Conservation (phyloP, 1,284 basidiomycete genomes). For the Ustilago xerochloae region DNA sequence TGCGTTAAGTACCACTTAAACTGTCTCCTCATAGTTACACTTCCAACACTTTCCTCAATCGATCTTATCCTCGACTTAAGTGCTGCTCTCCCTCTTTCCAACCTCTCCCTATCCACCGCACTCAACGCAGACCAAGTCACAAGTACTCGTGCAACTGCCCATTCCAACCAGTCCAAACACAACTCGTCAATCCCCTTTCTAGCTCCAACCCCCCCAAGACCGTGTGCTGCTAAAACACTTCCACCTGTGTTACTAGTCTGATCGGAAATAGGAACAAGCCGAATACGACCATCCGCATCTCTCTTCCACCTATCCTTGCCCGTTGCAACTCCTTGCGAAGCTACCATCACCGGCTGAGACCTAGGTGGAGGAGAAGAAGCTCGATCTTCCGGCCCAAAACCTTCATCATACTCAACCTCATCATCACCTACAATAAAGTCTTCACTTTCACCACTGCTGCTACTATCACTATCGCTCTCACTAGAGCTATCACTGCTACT, state of each 20-base stretch:
- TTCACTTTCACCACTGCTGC: constrained; percentile 13
- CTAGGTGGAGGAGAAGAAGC: background rate
- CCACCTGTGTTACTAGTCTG: background rate
- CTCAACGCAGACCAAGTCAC: constrained; percentile 32
- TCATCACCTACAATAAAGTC: constrained; percentile 43
- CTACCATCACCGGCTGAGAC: background rate
- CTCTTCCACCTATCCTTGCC: background rate
- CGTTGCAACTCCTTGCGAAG: background rate
- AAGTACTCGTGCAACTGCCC: constrained; percentile 36
- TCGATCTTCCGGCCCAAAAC: constrained; percentile 8
- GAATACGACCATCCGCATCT: constrained; percentile 18
- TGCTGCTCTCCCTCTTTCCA: constrained; percentile 29
- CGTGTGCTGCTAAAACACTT: constrained; percentile 21
- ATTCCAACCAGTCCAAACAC: constrained; percentile 47
- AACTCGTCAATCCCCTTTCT: constrained; percentile 35
- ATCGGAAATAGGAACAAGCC: constrained; percentile 15
- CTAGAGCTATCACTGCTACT: constrained; percentile 2
- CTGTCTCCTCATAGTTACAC: constrained; percentile 39
- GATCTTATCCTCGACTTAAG: constrained; percentile 23
- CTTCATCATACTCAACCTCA: constrained; percentile 39
- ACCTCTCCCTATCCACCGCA: constrained; percentile 17
- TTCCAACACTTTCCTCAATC: constrained; percentile 36
- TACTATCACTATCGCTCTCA: constrained; percentile 12
- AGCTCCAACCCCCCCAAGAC: constrained; percentile 4
- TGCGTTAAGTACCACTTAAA: constrained; percentile 51